Percentiles rank a stretch among this genome's conserved stretches.
Evolutionary conservation across 2,329 filamentous ascomycete genomes (phyloP).

Genomic region (Cadophora sp.): DNA sequence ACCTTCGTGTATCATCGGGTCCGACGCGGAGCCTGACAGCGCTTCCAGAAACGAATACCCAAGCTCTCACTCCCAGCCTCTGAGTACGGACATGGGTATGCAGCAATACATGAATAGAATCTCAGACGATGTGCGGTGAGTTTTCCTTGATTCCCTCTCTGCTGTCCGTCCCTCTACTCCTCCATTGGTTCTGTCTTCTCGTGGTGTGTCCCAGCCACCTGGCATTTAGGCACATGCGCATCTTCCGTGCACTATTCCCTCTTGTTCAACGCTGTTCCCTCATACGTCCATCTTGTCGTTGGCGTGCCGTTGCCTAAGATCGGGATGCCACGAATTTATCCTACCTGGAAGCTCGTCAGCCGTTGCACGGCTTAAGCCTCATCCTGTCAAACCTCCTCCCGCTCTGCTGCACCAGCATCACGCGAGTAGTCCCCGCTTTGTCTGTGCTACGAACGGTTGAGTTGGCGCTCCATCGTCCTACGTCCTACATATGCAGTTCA

Average conservation of each 20-base stretch:
- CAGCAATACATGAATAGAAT: conserved; percentile 45
- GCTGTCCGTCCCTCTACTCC: not conserved
- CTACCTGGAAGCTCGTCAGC: conserved; percentile 33
- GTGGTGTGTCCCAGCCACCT: conserved; percentile 34
- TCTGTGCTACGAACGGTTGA: conserved; percentile 39
- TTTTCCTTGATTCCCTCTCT: conserved; percentile 17
- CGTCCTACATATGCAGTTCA: conserved; percentile 41
- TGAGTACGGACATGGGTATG: conserved; percentile 45
- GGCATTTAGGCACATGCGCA: conserved; percentile 41
- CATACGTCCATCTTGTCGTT: conserved; percentile 30
- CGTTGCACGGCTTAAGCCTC: conserved; percentile 44
- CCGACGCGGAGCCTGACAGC: conserved; percentile 46
- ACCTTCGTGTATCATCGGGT: conserved; percentile 44
- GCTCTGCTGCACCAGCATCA: conserved; percentile 37
- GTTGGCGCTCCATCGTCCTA: conserved; percentile 40
- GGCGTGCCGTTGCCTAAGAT: conserved; percentile 31
- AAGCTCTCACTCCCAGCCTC: conserved; percentile 33
- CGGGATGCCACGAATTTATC: conserved; percentile 42
- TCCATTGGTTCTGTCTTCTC: conserved; percentile 40
- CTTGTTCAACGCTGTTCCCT: conserved; percentile 24
- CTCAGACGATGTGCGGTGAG: conserved; percentile 47
- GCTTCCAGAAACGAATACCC: conserved; percentile 44
- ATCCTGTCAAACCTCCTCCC: conserved; percentile 36
- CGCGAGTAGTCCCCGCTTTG: conserved; percentile 42
- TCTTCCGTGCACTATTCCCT: conserved; percentile 26